Conservation (phyloP, 1,284 basidiomycete genomes). For the Austropuccinia psidii region DNA sequence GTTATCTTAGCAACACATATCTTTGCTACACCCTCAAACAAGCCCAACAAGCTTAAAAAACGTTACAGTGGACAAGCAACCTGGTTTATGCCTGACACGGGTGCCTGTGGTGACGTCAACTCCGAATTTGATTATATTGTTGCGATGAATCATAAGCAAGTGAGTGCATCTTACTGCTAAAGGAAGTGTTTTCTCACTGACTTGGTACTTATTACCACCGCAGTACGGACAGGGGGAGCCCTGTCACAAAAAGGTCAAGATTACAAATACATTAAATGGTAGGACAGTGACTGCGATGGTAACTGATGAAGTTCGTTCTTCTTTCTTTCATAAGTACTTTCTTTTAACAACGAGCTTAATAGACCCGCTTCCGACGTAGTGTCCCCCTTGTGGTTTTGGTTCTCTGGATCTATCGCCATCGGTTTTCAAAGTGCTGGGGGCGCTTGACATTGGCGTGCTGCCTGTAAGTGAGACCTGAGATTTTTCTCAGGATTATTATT, state of each 20-base stretch:
- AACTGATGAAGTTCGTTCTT: slow-evolving; percentile 3
- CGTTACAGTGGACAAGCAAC: slow-evolving; percentile 6
- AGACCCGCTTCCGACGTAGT: not conserved
- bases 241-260: slow-evolving; percentile 11
- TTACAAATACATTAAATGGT: not conserved
- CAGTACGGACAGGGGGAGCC: slow-evolving; percentile 4
- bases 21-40: too few species aligned
- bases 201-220: too few species aligned
- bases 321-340: too few species aligned
- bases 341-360: not conserved
- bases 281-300: slow-evolving; percentile 8
- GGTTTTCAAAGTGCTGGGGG: slow-evolving; percentile 6
- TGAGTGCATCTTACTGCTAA: not conserved
- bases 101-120: slow-evolving; percentile 18
- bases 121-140: slow-evolving; percentile 10
- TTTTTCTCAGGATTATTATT: not conserved
- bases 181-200: too few species aligned
- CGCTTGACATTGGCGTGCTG: not conserved
- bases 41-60: too few species aligned
- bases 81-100: slow-evolving; percentile 11
- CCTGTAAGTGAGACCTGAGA: not conserved
- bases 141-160: slow-evolving; percentile 11
- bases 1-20: too few species aligned
- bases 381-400: not conserved
- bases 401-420: slow-evolving; percentile 10